Percentiles rank a stretch among this genome's conserved stretches.
Conservation (phyloP, 805 yeast genomes). For the Nakazawaea wickerhamii region DNA sequence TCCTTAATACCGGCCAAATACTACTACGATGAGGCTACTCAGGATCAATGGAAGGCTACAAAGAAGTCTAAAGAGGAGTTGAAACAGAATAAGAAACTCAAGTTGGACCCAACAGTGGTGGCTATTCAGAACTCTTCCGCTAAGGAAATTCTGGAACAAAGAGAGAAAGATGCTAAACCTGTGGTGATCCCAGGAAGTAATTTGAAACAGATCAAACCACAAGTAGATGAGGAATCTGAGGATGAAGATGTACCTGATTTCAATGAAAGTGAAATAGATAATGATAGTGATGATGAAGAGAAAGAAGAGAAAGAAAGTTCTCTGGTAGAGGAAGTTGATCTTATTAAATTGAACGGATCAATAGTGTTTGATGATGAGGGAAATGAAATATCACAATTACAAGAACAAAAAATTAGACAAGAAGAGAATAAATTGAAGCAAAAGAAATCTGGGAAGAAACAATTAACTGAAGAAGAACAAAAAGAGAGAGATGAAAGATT, state of each 20-base stretch:
- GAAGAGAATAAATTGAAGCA: constrained; percentile 9
- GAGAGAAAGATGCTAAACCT: constrained; percentile 48
- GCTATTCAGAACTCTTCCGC: constrained; percentile 51
- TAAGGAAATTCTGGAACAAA: constrained; percentile 51
- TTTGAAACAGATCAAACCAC: not conserved
- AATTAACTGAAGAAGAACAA: constrained; percentile 42
- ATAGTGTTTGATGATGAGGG: constrained; percentile 73
- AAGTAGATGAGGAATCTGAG: constrained; percentile 18
- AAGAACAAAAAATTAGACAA: constrained; percentile 11
- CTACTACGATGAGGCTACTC: constrained; percentile 86
- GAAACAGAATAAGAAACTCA: constrained; percentile 56
- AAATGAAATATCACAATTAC: constrained; percentile 34
- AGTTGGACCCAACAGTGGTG: constrained; percentile 63
- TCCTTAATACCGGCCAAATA: constrained; percentile 92
- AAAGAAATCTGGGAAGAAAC: constrained; percentile 18
- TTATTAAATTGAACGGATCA: constrained; percentile 17
- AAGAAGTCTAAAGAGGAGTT: constrained; percentile 66
- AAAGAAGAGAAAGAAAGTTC: constrained; percentile 54
- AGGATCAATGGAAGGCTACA: constrained; percentile 86
- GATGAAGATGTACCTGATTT: constrained; percentile 22
- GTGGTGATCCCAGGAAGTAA: constrained; percentile 32
- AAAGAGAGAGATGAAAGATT: constrained; percentile 47
- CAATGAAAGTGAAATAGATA: constrained; percentile 16
- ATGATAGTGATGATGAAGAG: constrained; percentile 12
- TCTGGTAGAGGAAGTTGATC: constrained; percentile 15